These are phyloP conservation scores for Suillus placidus DNA, from an alignment of 768 basidiomycete genomes.

Conservation along the genomic window DNA sequence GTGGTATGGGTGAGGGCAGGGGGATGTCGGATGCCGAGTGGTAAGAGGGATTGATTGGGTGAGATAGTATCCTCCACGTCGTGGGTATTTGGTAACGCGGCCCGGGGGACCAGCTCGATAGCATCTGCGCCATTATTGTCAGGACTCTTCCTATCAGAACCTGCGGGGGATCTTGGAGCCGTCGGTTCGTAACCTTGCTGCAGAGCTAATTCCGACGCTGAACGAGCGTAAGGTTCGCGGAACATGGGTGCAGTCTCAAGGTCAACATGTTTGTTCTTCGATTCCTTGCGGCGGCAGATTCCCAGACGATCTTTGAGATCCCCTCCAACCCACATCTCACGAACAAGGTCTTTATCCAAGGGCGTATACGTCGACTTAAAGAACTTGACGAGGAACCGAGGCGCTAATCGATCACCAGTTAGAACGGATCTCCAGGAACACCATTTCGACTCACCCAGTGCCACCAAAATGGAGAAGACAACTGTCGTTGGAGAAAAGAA, in stretches of 20 bases:
- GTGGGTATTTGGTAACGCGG: background rate
- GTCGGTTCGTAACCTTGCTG: slow-evolving; percentile 52
- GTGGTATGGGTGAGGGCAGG: slow-evolving; percentile 59
- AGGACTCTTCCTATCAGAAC: slow-evolving; percentile 19
- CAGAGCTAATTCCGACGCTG: slow-evolving; percentile 60
- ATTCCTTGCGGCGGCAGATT: slow-evolving; percentile 61
- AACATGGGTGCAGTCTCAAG: slow-evolving; percentile 77
- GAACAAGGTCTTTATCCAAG: slow-evolving; percentile 85
- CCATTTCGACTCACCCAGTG: slow-evolving; percentile 58
- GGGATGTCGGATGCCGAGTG: slow-evolving; percentile 57
- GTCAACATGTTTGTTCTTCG: slow-evolving; percentile 43
- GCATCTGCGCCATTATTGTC: slow-evolving; percentile 10
- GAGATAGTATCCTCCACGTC: slow-evolving; percentile 23
- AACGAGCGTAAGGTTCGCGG: slow-evolving; percentile 61
- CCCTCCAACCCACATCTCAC: slow-evolving; percentile 88
- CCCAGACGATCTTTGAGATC: slow-evolving; percentile 83
- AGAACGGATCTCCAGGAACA: slow-evolving; percentile 18
- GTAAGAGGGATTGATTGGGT: slow-evolving; percentile 57
- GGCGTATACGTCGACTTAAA: slow-evolving; percentile 71
- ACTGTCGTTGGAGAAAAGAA: slow-evolving; percentile 79
- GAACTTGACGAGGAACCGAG: slow-evolving; percentile 81
- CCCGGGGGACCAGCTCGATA: background rate
- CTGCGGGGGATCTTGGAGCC: slow-evolving; percentile 34
- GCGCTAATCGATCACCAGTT: slow-evolving; percentile 50
- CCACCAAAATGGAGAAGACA: slow-evolving; percentile 65